Conservation (phyloP, 1,284 basidiomycete species). For the Irpex lacteus region DNA sequence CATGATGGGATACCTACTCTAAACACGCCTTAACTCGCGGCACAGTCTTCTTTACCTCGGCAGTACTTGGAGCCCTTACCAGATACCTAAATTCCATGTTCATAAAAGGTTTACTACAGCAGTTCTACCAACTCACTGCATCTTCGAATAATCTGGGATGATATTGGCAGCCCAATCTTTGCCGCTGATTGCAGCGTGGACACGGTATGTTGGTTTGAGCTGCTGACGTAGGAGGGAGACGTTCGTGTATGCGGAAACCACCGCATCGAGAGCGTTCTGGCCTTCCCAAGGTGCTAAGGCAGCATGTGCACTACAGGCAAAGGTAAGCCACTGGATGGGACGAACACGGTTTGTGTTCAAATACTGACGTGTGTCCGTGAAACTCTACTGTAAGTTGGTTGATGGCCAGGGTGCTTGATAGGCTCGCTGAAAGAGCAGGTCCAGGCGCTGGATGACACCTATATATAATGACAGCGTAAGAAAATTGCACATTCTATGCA, state of each 20-base stretch:
- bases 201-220: constrained; percentile 52
- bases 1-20: neutral
- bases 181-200: constrained; percentile 68
- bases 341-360: too few relatives aligned
- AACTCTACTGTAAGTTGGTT: constrained; percentile 62
- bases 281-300: constrained; percentile 84
- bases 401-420: constrained; percentile 56
- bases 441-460: constrained; percentile 73
- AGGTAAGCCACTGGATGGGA: too few relatives aligned
- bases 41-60: constrained; percentile 8
- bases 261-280: constrained; percentile 83
- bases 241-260: constrained; percentile 75
- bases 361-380: constrained; percentile 55
- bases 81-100: constrained; percentile 4
- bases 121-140: constrained; percentile 37
- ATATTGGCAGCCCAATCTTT: constrained; percentile 69
- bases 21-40: constrained; percentile 8
- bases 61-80: constrained; percentile 11
- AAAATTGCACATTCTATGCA: too few relatives aligned
- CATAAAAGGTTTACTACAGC: neutral
- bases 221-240: constrained; percentile 75
- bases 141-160: constrained; percentile 75
- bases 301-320: constrained; percentile 82
- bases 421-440: constrained; percentile 42
- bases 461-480: too few relatives aligned